Base-by-base conservation (phyloP, 2,329 filamentous ascomycete species). In the Escovopsis sp. region DNA sequence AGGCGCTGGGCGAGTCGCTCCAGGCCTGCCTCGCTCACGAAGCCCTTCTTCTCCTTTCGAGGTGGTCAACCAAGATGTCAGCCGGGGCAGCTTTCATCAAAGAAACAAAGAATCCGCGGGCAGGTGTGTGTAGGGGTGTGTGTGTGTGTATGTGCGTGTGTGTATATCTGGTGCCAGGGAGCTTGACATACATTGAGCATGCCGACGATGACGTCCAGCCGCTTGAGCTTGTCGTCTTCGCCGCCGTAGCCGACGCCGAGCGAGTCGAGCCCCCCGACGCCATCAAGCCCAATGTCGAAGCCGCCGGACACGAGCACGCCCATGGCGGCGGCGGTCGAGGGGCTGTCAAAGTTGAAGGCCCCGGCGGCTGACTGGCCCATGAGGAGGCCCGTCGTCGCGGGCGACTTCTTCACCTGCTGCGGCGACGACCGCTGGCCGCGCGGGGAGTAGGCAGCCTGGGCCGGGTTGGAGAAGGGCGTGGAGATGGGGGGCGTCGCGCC, bases 21-120 rank as follows among this genome's bases (percentile, higher is more conserved):
- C n/a, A 90, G 63, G 3, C 79, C 79, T 21, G 79, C 74, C 48
- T 83, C 78, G 45, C 79, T 83, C 27, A 88, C 74, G 28, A 76
- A 60, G 4, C 79, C 79, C 42, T 72, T 71, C 45, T 55, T 61
- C 38, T 63, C 56, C 52, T 59, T n/a, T n/a, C n/a, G n/a, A n/a
- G n/a, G n/a, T n/a, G n/a, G n/a, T n/a, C n/a, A n/a, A n/a, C n/a
- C n/a, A 28, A 16, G 26, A 6, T 31, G 32, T 46, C 35, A 43
- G 45, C 13, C 19, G 36, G 13, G 7, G 12, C n/a, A 4, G n/a
- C n/a, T n/a, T n/a, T n/a, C n/a, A n/a, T n/a, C n/a, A n/a, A n/a
- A 9, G n/a, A 25, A 15, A 29, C 13, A 7, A n/a, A 19, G 17
- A 9, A 12, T 31, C n/a, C n/a, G n/a, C n/a, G n/a, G n/a, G n/a